These are phyloP conservation scores for Alliaria petiolata DNA, from an alignment of 345 rosid genomes.

Conservation along the genomic window DNA sequence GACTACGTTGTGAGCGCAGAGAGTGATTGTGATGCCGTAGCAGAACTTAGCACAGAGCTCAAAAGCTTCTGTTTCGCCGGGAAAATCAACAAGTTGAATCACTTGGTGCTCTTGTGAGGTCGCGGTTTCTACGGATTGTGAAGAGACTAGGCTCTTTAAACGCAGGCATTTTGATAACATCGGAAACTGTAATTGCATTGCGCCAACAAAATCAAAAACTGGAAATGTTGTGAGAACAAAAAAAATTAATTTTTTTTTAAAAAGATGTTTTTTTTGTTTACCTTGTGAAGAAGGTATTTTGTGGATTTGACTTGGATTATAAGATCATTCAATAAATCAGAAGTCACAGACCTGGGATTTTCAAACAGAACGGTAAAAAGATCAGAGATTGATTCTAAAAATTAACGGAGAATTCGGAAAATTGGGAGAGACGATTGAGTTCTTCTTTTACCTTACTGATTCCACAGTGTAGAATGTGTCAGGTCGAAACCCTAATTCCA, in stretches of 20 bases:
- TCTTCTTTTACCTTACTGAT: conserved; percentile 61
- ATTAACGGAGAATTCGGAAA: neutral
- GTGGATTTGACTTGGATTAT: conserved; percentile 76
- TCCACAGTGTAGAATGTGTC: conserved; percentile 84
- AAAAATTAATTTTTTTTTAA: neutral
- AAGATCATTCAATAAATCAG: conserved; percentile 88
- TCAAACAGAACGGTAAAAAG: neutral
- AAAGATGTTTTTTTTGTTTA: conserved; percentile 21
- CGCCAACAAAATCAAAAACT: neutral
- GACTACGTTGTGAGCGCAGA: conserved; percentile 84
- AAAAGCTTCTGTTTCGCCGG: conserved; percentile 81
- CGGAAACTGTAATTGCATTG: conserved; percentile 62
- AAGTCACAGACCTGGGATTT: conserved; percentile 74
- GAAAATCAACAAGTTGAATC: conserved; percentile 78
- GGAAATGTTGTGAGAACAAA: neutral
- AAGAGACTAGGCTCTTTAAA: conserved; percentile 46
- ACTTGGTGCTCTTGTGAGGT: conserved; percentile 57
- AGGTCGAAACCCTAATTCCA: conserved; percentile 92
- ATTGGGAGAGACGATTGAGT: neutral
- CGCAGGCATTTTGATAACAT: conserved; percentile 79
- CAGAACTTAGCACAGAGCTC: conserved; percentile 97
- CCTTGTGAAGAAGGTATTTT: conserved; percentile 96
- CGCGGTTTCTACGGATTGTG: conserved; percentile 48
- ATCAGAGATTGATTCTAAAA: neutral
- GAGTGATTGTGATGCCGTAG: conserved; percentile 88